phyloP scores from a whole-genome alignment of 148 eudicot species.

The Chenopodium berlandieri region DNA sequence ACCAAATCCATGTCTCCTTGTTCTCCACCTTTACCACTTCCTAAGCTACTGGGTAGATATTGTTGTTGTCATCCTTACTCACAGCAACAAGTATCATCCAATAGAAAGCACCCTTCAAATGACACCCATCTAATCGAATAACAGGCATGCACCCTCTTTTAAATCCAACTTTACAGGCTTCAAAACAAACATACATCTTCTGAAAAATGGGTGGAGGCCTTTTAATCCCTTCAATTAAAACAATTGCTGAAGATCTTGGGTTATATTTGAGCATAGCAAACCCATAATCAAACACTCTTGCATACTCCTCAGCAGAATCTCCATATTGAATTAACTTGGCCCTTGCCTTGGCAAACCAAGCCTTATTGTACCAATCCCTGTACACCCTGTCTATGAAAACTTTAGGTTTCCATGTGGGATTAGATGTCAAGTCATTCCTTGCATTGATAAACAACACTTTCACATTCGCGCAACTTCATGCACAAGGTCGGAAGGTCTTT shows the following conservation, averaged over 20 bases:
- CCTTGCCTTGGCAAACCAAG: background rate
- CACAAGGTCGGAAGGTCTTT: no score
- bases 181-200: background rate
- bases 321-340: background rate
- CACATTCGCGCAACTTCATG: no score
- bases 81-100: background rate
- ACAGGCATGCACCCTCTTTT: background rate
- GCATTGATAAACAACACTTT: no score
- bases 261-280: background rate
- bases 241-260: background rate
- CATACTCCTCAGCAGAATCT: background rate
- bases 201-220: background rate
- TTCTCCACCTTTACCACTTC: background rate
- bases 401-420: background rate
- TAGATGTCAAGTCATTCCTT: no score
- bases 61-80: background rate
- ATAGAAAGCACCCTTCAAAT: background rate
- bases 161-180: background rate
- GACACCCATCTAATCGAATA: background rate
- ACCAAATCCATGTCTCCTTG: background rate
- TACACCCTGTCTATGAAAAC: background rate
- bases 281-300: background rate
- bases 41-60: background rate
- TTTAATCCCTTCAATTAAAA: no score
- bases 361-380: background rate